A percentile compares a stretch with the other conserved stretches of the same genome.
These are phyloP conservation scores for Voacanga thouarsii DNA, from an alignment of 257 asterid species.

Conservation along the genomic window DNA sequence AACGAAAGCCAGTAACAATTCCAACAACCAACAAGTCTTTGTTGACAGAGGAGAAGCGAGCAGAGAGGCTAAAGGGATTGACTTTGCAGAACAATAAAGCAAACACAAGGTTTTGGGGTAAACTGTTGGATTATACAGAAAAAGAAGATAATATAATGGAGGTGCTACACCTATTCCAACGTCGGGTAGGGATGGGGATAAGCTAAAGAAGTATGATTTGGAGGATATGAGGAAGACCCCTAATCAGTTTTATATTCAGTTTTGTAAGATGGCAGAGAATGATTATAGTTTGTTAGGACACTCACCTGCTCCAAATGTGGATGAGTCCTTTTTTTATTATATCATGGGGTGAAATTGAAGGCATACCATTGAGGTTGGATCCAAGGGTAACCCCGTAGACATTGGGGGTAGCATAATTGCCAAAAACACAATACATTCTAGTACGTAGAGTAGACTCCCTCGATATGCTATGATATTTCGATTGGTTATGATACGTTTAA, in stretches of 20 bases:
- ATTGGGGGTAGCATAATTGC: too few relatives aligned
- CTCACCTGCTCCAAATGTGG: slow-evolving; percentile 97
- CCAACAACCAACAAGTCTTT: too few relatives aligned
- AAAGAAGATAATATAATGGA: slow-evolving; percentile 57
- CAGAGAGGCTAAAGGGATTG: slow-evolving; percentile 64
- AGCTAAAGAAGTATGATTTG: slow-evolving; percentile 72
- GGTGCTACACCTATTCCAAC: slow-evolving; percentile 64
- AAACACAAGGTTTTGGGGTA: slow-evolving; percentile 74
- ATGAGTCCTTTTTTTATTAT: slow-evolving; percentile 84
- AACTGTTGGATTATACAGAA: slow-evolving; percentile 43
- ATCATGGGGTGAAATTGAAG: slow-evolving; percentile 99
- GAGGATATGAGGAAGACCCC: slow-evolving; percentile 90
- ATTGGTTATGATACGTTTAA: too few relatives aligned
- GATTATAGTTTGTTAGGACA: slow-evolving; percentile 83
- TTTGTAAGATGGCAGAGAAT: slow-evolving; percentile 76
- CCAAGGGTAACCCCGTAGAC: slow-evolving; percentile 82
- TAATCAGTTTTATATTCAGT: slow-evolving; percentile 59
- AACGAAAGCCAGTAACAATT: too few relatives aligned
- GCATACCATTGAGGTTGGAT: slow-evolving; percentile 89
- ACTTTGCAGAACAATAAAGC: slow-evolving; percentile 72
- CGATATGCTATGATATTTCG: too few relatives aligned
- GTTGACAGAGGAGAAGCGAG: slow-evolving; percentile 74
- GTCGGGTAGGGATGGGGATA: slow-evolving; percentile 54
- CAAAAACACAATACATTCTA: too few relatives aligned
- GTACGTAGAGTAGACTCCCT: too few relatives aligned